These are phyloP conservation scores for Avicennia marina DNA, from an alignment of 257 asterid species.

Conservation along the genomic window DNA sequence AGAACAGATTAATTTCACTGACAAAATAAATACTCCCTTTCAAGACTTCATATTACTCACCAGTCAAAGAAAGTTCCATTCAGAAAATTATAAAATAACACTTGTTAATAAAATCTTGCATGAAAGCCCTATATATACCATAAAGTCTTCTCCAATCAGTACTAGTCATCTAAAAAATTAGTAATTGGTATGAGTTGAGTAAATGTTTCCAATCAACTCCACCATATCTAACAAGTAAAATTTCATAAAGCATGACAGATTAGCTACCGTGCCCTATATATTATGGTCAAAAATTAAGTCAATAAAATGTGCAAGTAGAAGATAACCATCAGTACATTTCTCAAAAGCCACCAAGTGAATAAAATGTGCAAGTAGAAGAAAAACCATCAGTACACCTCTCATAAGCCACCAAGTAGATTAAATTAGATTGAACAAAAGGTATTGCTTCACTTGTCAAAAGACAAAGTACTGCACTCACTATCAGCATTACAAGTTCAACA, in stretches of 20 bases:
- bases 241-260: not conserved
- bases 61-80: slow-evolving; percentile 2
- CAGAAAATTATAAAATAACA: not conserved
- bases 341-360: not conserved
- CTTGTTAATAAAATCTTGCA: not conserved
- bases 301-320: no score
- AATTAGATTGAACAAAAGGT: not conserved
- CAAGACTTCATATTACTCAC: slow-evolving; percentile 1
- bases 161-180: not conserved
- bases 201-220: not conserved
- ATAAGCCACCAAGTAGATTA: slow-evolving; percentile 3
- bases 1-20: slow-evolving; percentile 11
- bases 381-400: slow-evolving; percentile 1
- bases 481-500: not conserved
- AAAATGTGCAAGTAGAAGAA: not conserved
- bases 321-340: no score
- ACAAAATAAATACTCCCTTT: not conserved
- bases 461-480: not conserved
- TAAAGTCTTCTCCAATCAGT: not conserved
- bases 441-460: not conserved
- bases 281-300: not conserved
- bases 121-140: not conserved
- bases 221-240: slow-evolving; percentile 3
- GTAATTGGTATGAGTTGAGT: not conserved
- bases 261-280: not conserved